phyloP scores from a whole-genome alignment of 768 basidiomycete species.

The Amanita fuliginea region DNA sequence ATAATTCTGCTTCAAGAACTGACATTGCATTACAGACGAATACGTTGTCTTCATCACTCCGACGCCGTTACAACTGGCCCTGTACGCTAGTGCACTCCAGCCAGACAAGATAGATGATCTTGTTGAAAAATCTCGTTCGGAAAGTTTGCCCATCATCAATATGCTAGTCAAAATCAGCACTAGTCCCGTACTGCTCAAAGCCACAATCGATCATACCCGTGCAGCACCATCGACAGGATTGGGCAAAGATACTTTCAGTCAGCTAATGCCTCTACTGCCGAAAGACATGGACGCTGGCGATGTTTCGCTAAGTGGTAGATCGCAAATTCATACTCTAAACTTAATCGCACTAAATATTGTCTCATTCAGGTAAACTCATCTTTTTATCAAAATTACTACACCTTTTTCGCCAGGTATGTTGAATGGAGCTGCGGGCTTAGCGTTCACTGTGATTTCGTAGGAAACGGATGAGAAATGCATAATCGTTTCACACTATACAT shows the following conservation, averaged over 20 bases:
- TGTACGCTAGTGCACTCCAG: constrained; percentile 69
- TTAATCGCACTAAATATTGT: background rate
- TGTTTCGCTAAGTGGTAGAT: constrained; percentile 70
- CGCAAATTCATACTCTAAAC: background rate
- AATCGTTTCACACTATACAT: constrained; percentile 93
- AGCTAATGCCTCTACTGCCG: constrained; percentile 44
- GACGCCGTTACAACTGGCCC: constrained; percentile 67
- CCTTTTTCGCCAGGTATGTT: constrained; percentile 42
- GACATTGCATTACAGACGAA: constrained; percentile 54
- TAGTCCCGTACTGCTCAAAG: constrained; percentile 79
- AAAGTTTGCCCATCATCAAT: constrained; percentile 71
- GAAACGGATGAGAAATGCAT: constrained; percentile 90
- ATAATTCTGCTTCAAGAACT: background rate
- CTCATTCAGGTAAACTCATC: constrained; percentile 55
- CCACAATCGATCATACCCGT: constrained; percentile 57
- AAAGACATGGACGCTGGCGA: constrained; percentile 53
- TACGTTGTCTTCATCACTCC: constrained; percentile 97
- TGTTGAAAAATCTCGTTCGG: constrained; percentile 59
- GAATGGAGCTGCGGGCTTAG: background rate
- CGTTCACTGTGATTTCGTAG: constrained; percentile 20
- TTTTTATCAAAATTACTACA: constrained; percentile 57
- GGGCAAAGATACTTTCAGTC: constrained; percentile 20
- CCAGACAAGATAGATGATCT: constrained; percentile 61
- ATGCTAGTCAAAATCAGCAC: constrained; percentile 86
- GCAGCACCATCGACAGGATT: constrained; percentile 15